phyloP scores from a whole-genome alignment of 2,329 filamentous ascomycete genomes.

The Daldinia sp. region DNA sequence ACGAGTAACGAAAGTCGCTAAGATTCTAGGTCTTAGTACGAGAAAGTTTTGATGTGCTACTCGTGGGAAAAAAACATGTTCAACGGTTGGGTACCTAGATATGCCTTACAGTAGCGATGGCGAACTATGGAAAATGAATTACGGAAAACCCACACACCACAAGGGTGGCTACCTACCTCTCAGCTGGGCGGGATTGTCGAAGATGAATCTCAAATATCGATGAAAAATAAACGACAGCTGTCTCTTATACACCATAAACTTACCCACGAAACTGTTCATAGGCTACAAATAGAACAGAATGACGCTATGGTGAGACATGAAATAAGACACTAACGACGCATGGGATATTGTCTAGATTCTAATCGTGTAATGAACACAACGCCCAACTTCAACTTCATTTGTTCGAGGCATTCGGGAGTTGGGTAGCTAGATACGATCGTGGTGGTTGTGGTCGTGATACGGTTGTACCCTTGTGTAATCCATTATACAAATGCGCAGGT shows the following conservation, averaged over 20 bases:
- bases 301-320: constrained; percentile 12
- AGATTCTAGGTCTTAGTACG: neutral
- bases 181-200: neutral
- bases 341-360: neutral
- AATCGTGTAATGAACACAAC: constrained; percentile 2
- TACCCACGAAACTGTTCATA: constrained; percentile 3
- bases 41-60: neutral
- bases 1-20: neutral
- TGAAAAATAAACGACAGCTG: neutral
- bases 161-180: neutral
- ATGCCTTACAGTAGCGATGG: constrained; percentile 11
- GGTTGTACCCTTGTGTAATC: no score
- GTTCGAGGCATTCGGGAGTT: no score
- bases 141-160: no score
- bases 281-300: constrained; percentile 4
- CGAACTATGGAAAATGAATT: no score
- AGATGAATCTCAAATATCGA: neutral
- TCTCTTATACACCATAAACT: neutral
- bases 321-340: neutral
- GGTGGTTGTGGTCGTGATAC: neutral
- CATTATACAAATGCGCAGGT: no score
- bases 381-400: constrained; percentile 7
- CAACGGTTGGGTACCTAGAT: constrained; percentile 19
- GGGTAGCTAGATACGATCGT: neutral
- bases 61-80: neutral